These are phyloP conservation scores for Penicillium flavigenum DNA, from an alignment of 495 filamentous ascomycete species.

Conservation along the genomic window DNA sequence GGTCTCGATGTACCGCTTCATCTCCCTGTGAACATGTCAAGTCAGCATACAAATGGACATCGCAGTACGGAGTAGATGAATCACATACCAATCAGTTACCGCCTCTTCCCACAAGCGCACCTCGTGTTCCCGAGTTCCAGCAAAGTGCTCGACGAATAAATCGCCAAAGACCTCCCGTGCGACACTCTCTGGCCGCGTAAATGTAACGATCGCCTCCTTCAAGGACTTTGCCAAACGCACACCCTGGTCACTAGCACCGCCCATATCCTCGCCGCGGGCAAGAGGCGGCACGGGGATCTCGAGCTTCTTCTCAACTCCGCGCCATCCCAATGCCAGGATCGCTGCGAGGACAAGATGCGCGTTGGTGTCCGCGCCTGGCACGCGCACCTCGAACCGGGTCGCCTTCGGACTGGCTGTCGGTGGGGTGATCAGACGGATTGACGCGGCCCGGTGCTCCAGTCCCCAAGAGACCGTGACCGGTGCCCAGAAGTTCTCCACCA, in stretches of 20 bases:
- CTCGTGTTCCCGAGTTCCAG: slow-evolving; percentile 90
- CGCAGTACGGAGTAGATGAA: neutral
- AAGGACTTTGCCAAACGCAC: slow-evolving; percentile 75
- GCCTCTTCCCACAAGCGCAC: slow-evolving; percentile 89
- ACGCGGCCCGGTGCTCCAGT: slow-evolving; percentile 89
- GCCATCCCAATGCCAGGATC: slow-evolving; percentile 80
- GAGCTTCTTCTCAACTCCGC: slow-evolving; percentile 86
- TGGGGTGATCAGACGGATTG: slow-evolving; percentile 83
- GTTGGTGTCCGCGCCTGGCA: slow-evolving; percentile 88
- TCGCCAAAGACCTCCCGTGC: slow-evolving; percentile 91
- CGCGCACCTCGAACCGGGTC: slow-evolving; percentile 88
- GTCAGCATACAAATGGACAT: slow-evolving; percentile 16
- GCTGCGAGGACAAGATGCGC: slow-evolving; percentile 85
- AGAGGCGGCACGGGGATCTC: slow-evolving; percentile 79
- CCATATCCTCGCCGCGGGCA: slow-evolving; percentile 75
- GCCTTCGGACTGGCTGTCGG: slow-evolving; percentile 79
- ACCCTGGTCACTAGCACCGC: slow-evolving; percentile 57
- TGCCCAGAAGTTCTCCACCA: slow-evolving; percentile 99
- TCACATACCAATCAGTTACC: slow-evolving; percentile 83
- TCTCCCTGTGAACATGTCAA: slow-evolving; percentile 38
- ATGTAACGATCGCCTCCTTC: slow-evolving; percentile 75
- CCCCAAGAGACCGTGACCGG: slow-evolving; percentile 98
- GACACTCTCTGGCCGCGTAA: slow-evolving; percentile 72
- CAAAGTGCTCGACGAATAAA: slow-evolving; percentile 93
- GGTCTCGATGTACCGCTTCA: slow-evolving; percentile 53